Evolutionary conservation across 1,284 basidiomycete genomes (phyloP), one percentile per base, ranked within the genome.

Genomic region (Papiliotrema flavescens): DNA sequence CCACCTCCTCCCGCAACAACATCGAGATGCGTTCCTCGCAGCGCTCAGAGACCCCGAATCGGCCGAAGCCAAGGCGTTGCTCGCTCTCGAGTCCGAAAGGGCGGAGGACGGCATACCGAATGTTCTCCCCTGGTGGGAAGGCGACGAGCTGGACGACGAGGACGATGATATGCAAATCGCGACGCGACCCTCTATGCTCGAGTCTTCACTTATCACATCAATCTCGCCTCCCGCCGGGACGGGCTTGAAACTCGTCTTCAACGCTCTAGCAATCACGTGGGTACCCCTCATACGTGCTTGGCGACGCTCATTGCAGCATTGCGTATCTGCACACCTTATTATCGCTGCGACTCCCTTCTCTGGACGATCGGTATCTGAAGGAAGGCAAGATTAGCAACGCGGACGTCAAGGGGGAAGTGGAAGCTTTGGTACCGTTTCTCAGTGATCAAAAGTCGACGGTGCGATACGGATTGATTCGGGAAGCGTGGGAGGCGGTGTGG

Each of bases 21-120:
- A 76, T 51, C 63, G 74, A 28, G 68, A 74, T 32, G 62, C 64
- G 0, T 77, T 77, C 54, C 53, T 77, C 28, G 55, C 62, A 2
- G 64, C 70, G 4, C 41, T 77, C 1, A 54, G 59, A 22, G 58
- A 76, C 51, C 73, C 74, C 0, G 67, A 74, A 0, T 70, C 68
- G 7, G 64, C 64, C 2, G 63, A 57, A 17, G 61, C 71, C 0
- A 64, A 62, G 51, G 63, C 57, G 13, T 54, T 77, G 6, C 60
- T 76, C 3, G 62, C 64, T 3, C 32, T 60, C 0, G 56, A 47
- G 6, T 63, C 64, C 32, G 47, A 59, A 23, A 43, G 52, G 15
- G 32, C 26, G 24, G 26, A 34, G 23, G 43, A 45, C 2, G 40
- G 24, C 22, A 14, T 48, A 22, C 67, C 67, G 9, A 24, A 43